A percentile compares a stretch with the other conserved stretches of the same genome.
These are phyloP conservation scores for Plasmodium fragile DNA, from an alignment of 169 alveolate species.

Conservation along the genomic window DNA sequence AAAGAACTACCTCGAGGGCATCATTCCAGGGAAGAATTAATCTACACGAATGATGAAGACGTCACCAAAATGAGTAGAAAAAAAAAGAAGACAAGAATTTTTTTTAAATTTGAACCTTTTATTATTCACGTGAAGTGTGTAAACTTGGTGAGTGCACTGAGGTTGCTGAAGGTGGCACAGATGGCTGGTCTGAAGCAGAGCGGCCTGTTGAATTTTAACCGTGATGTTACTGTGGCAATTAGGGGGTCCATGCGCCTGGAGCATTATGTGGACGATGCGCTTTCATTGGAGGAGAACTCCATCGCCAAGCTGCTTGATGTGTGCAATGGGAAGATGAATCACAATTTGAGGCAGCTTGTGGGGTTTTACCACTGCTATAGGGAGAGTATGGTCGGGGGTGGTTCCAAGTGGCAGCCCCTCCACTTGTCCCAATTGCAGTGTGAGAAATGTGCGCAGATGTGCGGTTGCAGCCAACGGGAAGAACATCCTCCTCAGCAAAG, in stretches of 20 bases:
- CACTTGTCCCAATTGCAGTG: neutral
- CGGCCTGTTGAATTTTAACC: constrained; percentile 78
- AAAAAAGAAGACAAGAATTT: constrained; percentile 6
- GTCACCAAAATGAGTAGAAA: too few species aligned
- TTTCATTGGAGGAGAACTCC: neutral
- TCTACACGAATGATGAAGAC: neutral
- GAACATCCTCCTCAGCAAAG: neutral
- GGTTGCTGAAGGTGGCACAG: constrained; percentile 77
- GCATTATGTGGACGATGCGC: constrained; percentile 15
- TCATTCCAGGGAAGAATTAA: neutral
- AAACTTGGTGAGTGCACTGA: constrained; percentile 73
- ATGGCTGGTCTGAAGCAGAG: constrained; percentile 84
- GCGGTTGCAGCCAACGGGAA: neutral
- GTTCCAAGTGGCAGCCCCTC: neutral
- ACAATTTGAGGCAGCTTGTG: constrained; percentile 47
- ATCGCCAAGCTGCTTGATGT: neutral
- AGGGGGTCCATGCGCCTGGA: constrained; percentile 78
- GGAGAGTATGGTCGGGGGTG: neutral
- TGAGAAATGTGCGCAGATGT: neutral
- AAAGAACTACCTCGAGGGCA: neutral
- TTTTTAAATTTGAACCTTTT: constrained; percentile 84
- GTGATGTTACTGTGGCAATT: constrained; percentile 78
- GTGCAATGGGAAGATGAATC: constrained; percentile 51
- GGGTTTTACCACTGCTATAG: constrained; percentile 37
- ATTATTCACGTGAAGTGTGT: constrained; percentile 83